Conservation (phyloP, 164 flowering plant species). For the Buxus sempervirens region DNA sequence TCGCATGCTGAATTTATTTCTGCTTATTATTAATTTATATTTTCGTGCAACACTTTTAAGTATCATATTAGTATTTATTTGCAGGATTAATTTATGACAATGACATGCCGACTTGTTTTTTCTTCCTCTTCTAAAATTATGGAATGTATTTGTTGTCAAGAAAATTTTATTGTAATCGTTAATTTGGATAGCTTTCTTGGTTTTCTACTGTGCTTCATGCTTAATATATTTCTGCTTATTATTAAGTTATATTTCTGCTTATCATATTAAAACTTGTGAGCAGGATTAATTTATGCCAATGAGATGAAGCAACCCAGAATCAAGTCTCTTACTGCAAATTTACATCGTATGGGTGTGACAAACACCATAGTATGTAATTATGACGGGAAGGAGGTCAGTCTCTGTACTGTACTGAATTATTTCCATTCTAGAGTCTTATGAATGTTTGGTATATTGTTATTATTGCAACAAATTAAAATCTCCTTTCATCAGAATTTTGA, state of each 20-base stretch:
- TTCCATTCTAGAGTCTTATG: not conserved
- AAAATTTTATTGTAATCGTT: not conserved
- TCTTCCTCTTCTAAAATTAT: not conserved
- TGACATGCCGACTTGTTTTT: too few relatives aligned
- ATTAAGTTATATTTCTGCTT: too few relatives aligned
- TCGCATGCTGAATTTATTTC: too few relatives aligned
- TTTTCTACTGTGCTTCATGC: not conserved
- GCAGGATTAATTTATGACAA: too few relatives aligned
- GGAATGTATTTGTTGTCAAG: not conserved
- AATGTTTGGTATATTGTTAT: not conserved
- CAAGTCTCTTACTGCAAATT: conserved; percentile 85
- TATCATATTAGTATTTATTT: too few relatives aligned
- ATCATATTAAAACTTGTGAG: not conserved
- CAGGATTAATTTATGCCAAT: conserved; percentile 88
- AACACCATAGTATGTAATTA: conserved; percentile 86
- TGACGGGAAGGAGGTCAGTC: conserved; percentile 90
- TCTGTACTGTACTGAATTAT: not conserved
- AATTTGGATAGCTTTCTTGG: not conserved
- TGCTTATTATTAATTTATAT: too few relatives aligned
- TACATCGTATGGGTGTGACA: conserved; percentile 95
- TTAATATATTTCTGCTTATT: too few relatives aligned
- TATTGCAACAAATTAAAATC: not conserved
- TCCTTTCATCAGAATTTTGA: too few relatives aligned
- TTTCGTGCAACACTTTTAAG: too few relatives aligned
- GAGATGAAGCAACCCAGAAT: conserved; percentile 85